phyloP scores from a whole-genome alignment of 23 red algal genomes.

The Gracilariopsis chorda region DNA sequence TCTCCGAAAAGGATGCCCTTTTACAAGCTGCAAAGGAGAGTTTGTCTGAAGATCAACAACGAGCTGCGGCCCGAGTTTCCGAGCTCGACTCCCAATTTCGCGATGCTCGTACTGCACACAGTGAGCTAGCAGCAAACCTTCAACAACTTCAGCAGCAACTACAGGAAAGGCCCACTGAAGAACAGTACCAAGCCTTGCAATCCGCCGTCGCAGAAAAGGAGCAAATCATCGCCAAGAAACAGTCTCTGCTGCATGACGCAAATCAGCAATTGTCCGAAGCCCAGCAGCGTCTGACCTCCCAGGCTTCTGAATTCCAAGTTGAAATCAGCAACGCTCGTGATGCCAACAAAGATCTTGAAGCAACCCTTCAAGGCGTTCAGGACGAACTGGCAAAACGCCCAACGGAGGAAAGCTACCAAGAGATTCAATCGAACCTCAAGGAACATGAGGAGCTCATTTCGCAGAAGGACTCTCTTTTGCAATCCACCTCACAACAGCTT shows the following conservation, averaged over 20 bases:
- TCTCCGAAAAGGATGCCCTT: too few species aligned
- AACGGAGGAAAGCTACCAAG: not conserved
- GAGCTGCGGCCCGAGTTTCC: too few species aligned
- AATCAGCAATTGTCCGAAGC: not conserved
- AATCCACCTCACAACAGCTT: not conserved
- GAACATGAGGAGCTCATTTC: too few species aligned
- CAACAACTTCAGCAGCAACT: not conserved
- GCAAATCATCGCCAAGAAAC: too few species aligned
- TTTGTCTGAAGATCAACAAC: too few species aligned
- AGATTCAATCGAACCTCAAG: not conserved
- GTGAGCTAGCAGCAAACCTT: too few species aligned
- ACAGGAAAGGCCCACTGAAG: not conserved
- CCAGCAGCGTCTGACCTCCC: not conserved
- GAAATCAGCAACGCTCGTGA: too few species aligned
- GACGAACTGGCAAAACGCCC: not conserved
- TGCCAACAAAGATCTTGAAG: too few species aligned
- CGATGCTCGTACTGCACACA: too few species aligned
- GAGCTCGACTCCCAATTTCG: too few species aligned
- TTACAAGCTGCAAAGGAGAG: too few species aligned
- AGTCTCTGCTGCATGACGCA: not conserved
- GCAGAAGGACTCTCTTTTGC: not conserved
- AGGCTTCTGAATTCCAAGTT: not conserved
- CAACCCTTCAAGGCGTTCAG: too few species aligned
- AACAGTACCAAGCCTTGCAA: not conserved
- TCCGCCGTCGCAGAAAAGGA: not conserved